phyloP scores from a whole-genome alignment of 2,329 filamentous ascomycete genomes.

The Cladorrhinum sp. region DNA sequence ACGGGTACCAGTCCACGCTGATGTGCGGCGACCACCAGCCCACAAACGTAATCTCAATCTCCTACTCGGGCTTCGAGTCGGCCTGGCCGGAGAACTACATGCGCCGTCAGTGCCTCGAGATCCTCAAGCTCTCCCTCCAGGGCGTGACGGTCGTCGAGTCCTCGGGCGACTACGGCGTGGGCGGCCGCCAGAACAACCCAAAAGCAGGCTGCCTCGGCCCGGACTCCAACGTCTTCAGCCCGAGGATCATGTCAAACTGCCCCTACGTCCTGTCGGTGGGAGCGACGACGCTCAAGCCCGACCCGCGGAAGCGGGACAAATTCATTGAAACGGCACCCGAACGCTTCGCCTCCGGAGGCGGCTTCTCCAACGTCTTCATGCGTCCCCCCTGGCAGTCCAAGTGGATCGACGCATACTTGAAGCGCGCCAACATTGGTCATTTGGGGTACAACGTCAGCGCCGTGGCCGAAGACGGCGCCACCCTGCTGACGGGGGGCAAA shows the following conservation, averaged over 20 bases:
- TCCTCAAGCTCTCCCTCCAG: slow-evolving; percentile 51
- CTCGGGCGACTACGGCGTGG: slow-evolving; percentile 48
- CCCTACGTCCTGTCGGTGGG: slow-evolving; percentile 38
- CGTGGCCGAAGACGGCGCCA: background rate
- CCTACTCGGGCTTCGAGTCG: slow-evolving; percentile 53
- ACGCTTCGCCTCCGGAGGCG: slow-evolving; percentile 32
- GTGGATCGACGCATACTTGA: slow-evolving; percentile 29
- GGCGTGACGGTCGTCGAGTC: slow-evolving; percentile 48
- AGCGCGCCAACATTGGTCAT: slow-evolving; percentile 18
- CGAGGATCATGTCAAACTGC: slow-evolving; percentile 47
- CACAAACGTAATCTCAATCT: slow-evolving; percentile 56
- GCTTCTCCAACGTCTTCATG: slow-evolving; percentile 36
- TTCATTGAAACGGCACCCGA: slow-evolving; percentile 26
- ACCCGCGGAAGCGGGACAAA: slow-evolving; percentile 4
- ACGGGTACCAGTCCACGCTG: slow-evolving; percentile 47
- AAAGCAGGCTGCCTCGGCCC: slow-evolving; percentile 32
- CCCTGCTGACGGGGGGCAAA: background rate
- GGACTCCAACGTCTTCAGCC: slow-evolving; percentile 40
- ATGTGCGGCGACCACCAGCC: slow-evolving; percentile 41
- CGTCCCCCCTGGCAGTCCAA: slow-evolving; percentile 31
- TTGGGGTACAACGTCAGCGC: slow-evolving; percentile 13
- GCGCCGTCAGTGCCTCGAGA: slow-evolving; percentile 48
- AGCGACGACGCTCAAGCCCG: slow-evolving; percentile 21
- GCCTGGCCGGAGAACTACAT: slow-evolving; percentile 54
- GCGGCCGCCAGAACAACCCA: slow-evolving; percentile 35